phyloP scores from a whole-genome alignment of 1,284 basidiomycete genomes.

The Peniophora sp. region DNA sequence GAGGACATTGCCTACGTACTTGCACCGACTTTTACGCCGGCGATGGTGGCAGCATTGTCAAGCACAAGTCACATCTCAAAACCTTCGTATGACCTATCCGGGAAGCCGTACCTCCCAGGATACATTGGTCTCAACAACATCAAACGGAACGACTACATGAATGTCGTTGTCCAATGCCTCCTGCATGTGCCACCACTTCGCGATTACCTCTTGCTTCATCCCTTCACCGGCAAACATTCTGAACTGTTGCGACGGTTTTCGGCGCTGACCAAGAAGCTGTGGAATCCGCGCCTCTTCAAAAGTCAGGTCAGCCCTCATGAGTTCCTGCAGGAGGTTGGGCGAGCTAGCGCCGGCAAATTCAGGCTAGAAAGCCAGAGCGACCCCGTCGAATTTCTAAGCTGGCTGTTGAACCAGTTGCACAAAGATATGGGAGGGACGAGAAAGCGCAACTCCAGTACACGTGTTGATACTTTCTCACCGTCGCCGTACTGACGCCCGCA shows the following conservation, averaged over 20 bases:
- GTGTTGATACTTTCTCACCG: slow-evolving; percentile 20
- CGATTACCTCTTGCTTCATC: slow-evolving; percentile 77
- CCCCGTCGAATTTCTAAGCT: slow-evolving; percentile 93
- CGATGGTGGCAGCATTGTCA: slow-evolving; percentile 43
- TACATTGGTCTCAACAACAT: slow-evolving; percentile 98
- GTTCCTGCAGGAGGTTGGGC: slow-evolving; percentile 92
- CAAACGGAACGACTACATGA: slow-evolving; percentile 95
- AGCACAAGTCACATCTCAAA: slow-evolving; percentile 56
- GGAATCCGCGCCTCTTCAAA: slow-evolving; percentile 96
- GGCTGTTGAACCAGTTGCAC: slow-evolving; percentile 92
- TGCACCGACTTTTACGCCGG: slow-evolving; percentile 70
- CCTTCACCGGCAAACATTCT: slow-evolving; percentile 63
- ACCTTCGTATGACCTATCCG: slow-evolving; percentile 78
- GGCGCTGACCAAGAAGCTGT: slow-evolving; percentile 82
- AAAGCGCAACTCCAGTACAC: slow-evolving; percentile 77
- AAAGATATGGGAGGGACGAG: slow-evolving; percentile 86
- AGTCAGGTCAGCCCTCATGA: slow-evolving; percentile 98
- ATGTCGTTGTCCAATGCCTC: slow-evolving; percentile 91
- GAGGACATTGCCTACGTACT: slow-evolving; percentile 93
- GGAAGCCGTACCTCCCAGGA: slow-evolving; percentile 83
- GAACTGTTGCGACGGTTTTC: slow-evolving; percentile 88
- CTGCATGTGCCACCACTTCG: slow-evolving; percentile 88
- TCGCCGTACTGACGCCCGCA: slow-evolving; percentile 1
- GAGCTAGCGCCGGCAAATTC: slow-evolving; percentile 84
- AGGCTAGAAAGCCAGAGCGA: slow-evolving; percentile 91